Evolutionary conservation across 2,329 filamentous ascomycete genomes (phyloP), one percentile per base, ranked within the genome.

Genomic region (Penicillium sp.): DNA sequence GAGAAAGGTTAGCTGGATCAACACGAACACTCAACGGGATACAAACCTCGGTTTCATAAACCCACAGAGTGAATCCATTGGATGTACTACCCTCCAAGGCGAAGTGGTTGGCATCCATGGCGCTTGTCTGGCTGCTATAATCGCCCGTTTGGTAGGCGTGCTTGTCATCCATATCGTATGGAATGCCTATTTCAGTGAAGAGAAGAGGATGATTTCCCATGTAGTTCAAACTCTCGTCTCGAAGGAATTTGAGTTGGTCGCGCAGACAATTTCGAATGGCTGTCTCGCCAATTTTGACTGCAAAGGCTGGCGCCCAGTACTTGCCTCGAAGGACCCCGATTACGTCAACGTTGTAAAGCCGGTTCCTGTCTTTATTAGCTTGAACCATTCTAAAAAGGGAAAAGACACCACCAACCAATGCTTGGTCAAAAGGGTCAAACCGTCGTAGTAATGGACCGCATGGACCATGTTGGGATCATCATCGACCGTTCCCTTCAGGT

Each of bases 81-180:
- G 90, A 84, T 13, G 83, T 79, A 33, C 90, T 88, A 0, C 89
- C 90, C 74, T 99, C 94, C 0, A 96, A 80, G 0, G 88, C 94
- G 74, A 87, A 99, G 69, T 96, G 90, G 69, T 97, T 99, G 48
- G 95, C 94, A 73, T 99, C 94, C 78, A 99, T 87, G 6, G 94
- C 94, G 2, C 89, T 85, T 31, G 88, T 89, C 70, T 99, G 94
- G 64, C 90, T 96, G 42, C 88, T 87, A 73, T 96, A 99, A 71
- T 99, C 89, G 7, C 95, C 94, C 6, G 90, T 96, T 73, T 90
- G 89, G 75, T 99, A 99, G 1, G 94, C 94, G 66, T 94, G 81
- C 73, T 96, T 92, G 60, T 96, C 86, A 66, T 99, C 93, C 95
- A 99, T 97, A 68, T 99, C 94, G 68, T 96, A 99, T 0, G 94